Evolutionary conservation across 2,329 filamentous ascomycete species (phyloP).

Genomic region (Helicocarpus griseus): DNA sequence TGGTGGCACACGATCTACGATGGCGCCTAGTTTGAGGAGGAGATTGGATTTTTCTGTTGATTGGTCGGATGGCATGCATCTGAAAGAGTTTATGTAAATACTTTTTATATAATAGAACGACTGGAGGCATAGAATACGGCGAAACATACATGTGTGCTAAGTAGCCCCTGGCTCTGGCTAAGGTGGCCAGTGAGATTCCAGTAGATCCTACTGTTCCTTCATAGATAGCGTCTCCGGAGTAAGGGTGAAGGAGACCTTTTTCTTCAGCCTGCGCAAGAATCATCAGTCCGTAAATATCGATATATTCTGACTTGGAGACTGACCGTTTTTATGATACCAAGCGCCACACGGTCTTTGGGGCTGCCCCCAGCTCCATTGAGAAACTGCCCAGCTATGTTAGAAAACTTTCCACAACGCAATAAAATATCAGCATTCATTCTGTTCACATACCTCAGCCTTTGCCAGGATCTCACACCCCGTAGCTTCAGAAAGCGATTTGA

Average conservation of each 20-base stretch:
- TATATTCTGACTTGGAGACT: slow-evolving; percentile 5
- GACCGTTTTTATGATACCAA: slow-evolving; percentile 70
- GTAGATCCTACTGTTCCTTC: slow-evolving; percentile 96
- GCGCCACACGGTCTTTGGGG: slow-evolving; percentile 88
- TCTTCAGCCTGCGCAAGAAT: slow-evolving; percentile 55
- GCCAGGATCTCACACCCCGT: slow-evolving; percentile 85
- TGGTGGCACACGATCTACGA: slow-evolving; percentile 82
- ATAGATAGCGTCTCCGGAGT: slow-evolving; percentile 87
- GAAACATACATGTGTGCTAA: slow-evolving; percentile 66
- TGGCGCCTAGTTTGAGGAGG: slow-evolving; percentile 77
- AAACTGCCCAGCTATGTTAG: slow-evolving; percentile 43
- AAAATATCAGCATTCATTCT: background rate
- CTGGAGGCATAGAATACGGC: background rate
- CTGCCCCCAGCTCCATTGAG: slow-evolving; percentile 90
- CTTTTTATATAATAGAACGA: background rate
- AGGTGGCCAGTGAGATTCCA: slow-evolving; percentile 83
- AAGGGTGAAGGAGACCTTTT: slow-evolving; percentile 62
- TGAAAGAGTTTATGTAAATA: slow-evolving; percentile 17
- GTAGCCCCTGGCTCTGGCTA: slow-evolving; percentile 83
- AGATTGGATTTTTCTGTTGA: slow-evolving; percentile 80
- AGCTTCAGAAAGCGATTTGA: slow-evolving; percentile 73
- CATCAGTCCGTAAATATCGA: slow-evolving; percentile 4
- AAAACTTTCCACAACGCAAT: background rate
- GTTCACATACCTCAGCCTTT: slow-evolving; percentile 64
- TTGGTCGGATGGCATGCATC: slow-evolving; percentile 92